Percentiles rank a stretch among this genome's conserved stretches.
Evolutionary conservation across 139 green algal species (phyloP).

Genomic region (Desmodesmus armatus): DNA sequence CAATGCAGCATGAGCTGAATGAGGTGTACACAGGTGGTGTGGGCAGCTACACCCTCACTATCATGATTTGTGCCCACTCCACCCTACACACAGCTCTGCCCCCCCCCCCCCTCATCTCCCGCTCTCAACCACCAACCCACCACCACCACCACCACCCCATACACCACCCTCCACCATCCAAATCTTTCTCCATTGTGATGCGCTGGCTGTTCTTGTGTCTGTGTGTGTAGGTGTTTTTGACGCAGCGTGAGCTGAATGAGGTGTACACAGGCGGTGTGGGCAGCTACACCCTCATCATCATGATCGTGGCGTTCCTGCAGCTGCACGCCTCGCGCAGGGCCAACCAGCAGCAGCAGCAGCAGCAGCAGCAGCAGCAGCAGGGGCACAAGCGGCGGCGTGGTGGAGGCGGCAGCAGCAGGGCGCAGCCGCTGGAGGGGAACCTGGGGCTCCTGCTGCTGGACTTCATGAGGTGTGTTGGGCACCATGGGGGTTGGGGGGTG

Average conservation of each 20-base stretch:
- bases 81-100: too few relatives aligned
- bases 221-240: conserved; percentile 80
- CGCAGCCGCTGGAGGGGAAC: conserved; percentile 71
- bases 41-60: too few relatives aligned
- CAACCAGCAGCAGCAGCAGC: not conserved
- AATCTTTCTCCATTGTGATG: not conserved
- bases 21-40: conserved; percentile 96
- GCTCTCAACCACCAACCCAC: too few relatives aligned
- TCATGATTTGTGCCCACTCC: too few relatives aligned
- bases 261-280: conserved; percentile 95
- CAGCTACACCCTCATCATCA: conserved; percentile 93
- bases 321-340: conserved; percentile 70
- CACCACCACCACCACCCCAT: too few relatives aligned
- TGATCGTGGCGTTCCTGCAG: conserved; percentile 91
- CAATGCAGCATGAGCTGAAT: conserved; percentile 95
- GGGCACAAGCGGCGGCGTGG: conserved; percentile 29
- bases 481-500: too few relatives aligned
- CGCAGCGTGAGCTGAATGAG: conserved; percentile 96
- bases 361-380: not conserved
- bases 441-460: conserved; percentile 93
- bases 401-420: not conserved
- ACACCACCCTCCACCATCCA: too few relatives aligned
- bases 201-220: too few relatives aligned
- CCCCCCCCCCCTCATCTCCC: too few relatives aligned
- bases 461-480: conserved; percentile 90